A percentile compares a stretch with the other conserved stretches of the same genome.
These are phyloP conservation scores for Salvia hispanica DNA, from an alignment of 257 asterid genomes.

Conservation along the genomic window DNA sequence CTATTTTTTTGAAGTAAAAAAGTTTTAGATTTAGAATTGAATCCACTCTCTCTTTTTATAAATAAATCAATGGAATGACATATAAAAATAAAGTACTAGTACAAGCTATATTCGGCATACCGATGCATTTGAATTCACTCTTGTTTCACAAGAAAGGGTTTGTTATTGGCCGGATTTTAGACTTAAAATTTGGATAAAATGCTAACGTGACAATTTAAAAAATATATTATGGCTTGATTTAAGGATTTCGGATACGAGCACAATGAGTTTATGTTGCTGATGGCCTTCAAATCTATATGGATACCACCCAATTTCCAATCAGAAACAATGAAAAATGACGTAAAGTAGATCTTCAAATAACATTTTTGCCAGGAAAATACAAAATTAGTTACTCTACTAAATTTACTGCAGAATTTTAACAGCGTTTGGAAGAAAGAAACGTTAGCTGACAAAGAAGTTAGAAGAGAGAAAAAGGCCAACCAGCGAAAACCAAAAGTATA, in stretches of 20 bases:
- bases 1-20: conserved; percentile 6
- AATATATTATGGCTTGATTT: too few relatives aligned
- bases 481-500: neutral
- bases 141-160: too few relatives aligned
- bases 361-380: neutral
- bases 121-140: too few relatives aligned
- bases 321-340: conserved; percentile 5
- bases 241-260: too few relatives aligned
- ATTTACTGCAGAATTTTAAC: neutral
- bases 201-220: too few relatives aligned
- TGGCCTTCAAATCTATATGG: neutral
- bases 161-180: too few relatives aligned
- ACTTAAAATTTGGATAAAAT: too few relatives aligned
- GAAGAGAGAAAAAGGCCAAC: neutral
- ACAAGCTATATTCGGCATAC: too few relatives aligned
- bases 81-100: too few relatives aligned
- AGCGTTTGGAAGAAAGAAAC: neutral
- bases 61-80: too few relatives aligned
- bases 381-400: neutral
- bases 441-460: neutral
- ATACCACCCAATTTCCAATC: neutral
- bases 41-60: neutral
- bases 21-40: neutral
- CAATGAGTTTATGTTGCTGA: too few relatives aligned
- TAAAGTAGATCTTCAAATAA: conserved; percentile 9